Evolutionary conservation across 768 basidiomycete species (phyloP), one percentile per base, ranked within the genome.

Genomic region (Mycena indigotica): DNA sequence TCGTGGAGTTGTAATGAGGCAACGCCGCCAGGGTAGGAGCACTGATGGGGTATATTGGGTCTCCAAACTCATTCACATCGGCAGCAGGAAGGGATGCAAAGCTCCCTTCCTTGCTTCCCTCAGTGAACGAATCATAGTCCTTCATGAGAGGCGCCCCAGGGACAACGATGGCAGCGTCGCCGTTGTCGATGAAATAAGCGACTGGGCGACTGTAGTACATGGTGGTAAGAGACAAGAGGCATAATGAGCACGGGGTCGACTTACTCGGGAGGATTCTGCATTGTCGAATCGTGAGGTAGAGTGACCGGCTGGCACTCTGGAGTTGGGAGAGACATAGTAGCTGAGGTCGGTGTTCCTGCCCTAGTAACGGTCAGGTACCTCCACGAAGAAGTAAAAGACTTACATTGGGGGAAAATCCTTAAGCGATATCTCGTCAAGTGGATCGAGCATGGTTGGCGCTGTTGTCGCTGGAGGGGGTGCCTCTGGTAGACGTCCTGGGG

Each of bases 81-180:
- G 72, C 72, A 30, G 69, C 67, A 54, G 77, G 69, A 38, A 76
- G 65, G 51, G 75, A 80, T 60, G 81, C 80, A 68, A 83, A 84
- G 59, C 80, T 81, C 44, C 83, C 83, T 55, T 71, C 68, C 16
- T 75, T 77, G 8, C 80, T 82, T 28, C 83, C 83, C 46, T 84
- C 83, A n/a, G 82, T 83, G 72, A 85, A 85, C 53, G 81, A 79
- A 58, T 84, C 83, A 28, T 78, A 66, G 65, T 85, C 84, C 69
- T 80, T 84, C 65, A 85, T 64, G 56, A 75, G 65, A 10, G 83
- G 84, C 26, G 84, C 80, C 3, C 68, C 73, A 17, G 80, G 77
- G 30, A 71, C 64, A 53, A 68, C 61, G 52, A 75, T 65, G 40
- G 65, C 60, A 26, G 59, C 59, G 30, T 71, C 68, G 55, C 55